Evolutionary conservation across 1,284 basidiomycete genomes (phyloP).

Genomic region (Tausonia pullulans): DNA sequence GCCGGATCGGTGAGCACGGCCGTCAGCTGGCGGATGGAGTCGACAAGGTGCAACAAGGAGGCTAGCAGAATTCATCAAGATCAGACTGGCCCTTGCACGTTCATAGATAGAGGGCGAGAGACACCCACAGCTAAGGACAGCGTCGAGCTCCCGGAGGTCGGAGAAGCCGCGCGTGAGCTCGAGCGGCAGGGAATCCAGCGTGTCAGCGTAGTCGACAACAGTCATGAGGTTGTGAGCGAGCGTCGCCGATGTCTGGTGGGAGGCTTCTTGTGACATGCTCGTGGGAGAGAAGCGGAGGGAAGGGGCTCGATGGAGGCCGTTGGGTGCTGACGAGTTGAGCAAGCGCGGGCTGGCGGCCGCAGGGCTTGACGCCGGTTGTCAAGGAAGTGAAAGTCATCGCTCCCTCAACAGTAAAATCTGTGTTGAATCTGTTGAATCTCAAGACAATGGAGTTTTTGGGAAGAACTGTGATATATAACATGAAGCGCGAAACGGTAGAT

Average conservation of each 20-base stretch:
- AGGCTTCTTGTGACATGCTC: neutral
- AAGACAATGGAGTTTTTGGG: no score
- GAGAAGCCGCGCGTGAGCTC: constrained; percentile 90
- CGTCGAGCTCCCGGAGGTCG: constrained; percentile 94
- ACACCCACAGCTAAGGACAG: constrained; percentile 64
- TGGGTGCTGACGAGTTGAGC: no score
- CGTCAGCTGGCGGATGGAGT: constrained; percentile 63
- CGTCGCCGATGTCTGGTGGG: neutral
- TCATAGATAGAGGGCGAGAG: neutral
- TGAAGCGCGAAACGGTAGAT: neutral
- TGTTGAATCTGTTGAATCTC: no score
- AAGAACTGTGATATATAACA: neutral
- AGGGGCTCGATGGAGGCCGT: no score
- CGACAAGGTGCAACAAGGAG: constrained; percentile 64
- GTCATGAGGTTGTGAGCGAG: constrained; percentile 31
- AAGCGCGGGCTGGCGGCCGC: no score
- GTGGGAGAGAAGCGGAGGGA: no score
- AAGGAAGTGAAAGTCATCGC: no score
- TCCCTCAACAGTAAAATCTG: no score
- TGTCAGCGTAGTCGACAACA: constrained; percentile 74
- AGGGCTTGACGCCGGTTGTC: no score
- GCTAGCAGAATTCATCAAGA: constrained; percentile 30
- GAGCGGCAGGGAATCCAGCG: constrained; percentile 83
- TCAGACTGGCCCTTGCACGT: neutral
- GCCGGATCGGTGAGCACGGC: constrained; percentile 57